Percentiles rank a stretch among this genome's conserved stretches.
Conservation (phyloP, 257 asterid species). For the Penstemon barbatus region DNA sequence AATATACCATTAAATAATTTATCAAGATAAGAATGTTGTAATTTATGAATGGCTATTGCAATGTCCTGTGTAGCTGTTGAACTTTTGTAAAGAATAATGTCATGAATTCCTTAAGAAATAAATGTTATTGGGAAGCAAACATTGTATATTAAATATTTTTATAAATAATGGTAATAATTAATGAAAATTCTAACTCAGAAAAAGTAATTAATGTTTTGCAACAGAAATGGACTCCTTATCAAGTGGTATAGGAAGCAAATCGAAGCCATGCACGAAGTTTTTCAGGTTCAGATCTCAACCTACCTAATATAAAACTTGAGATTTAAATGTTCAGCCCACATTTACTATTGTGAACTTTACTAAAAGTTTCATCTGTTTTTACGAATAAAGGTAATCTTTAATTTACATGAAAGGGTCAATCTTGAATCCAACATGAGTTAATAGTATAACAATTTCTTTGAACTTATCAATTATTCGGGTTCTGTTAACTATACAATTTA, state of each 20-base stretch:
- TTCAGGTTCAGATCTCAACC: constrained; percentile 93
- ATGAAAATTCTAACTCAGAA: constrained; percentile 54
- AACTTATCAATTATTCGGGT: constrained; percentile 10
- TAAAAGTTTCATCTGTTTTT: constrained; percentile 25
- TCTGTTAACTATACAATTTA: neutral
- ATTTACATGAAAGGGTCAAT: constrained; percentile 11
- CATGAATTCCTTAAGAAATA: neutral
- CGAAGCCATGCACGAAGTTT: constrained; percentile 99
- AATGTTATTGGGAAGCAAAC: constrained; percentile 17
- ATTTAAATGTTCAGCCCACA: constrained; percentile 26
- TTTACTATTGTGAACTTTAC: constrained; percentile 15
- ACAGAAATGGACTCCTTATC: constrained; percentile 91
- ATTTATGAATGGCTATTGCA: constrained; percentile 9
- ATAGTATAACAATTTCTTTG: constrained; percentile 17
- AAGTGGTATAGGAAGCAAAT: constrained; percentile 99
- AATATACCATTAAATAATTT: neutral
- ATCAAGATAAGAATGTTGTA: neutral
- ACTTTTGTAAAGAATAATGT: constrained; percentile 3
- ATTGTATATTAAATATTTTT: constrained; percentile 17
- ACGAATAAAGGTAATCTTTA: constrained; percentile 13
- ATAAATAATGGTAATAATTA: constrained; percentile 34
- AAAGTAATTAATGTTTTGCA: constrained; percentile 77
- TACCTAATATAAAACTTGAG: constrained; percentile 41
- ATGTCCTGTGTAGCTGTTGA: neutral
- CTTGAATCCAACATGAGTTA: constrained; percentile 11